Evolutionary conservation across 768 basidiomycete species (phyloP), one percentile per base, ranked within the genome.

Genomic region (Calocybe indica): DNA sequence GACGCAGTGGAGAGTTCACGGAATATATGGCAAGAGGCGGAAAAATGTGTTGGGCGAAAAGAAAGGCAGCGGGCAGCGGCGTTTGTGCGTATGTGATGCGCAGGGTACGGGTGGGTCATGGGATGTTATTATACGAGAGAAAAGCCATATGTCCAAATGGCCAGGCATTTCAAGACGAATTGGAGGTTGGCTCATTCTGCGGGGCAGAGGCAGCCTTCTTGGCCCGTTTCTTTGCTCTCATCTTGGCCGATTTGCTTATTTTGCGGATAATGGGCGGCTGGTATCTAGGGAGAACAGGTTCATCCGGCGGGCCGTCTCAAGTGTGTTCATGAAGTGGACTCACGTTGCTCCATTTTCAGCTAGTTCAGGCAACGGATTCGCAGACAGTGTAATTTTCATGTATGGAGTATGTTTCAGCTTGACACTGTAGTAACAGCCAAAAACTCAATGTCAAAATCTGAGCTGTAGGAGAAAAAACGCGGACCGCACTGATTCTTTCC

Each of bases 341-440:
- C 55, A 83, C 83, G 79, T 83, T 43, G 80, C 77, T 15, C 70
- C 71, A 7, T 62, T 56, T 14, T 64, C 58, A 6, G 59, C 58
- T 28, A 74, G 57, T 12, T 68, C 63, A 6, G 71, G 67, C 0
- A 80, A 60, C 46, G 76, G 68, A 44, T 55, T 55, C 22, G 67
- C 65, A 10, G 78, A 80, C 0, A 91, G 64, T 0, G 83, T 88
- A 48, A 90, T 67, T 51, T 74, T 80, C 81, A 91, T 85, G 48
- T 76, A 86, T 1, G 86, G 80, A 2, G 75, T 78, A 52, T 76
- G 76, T 6, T 72, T 74, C 54, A 72, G 72, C 51, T 76, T 75
- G 13, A 75, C 59, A 54, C 85, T 88, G 49, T 7, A 12, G 10
- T 28, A 22, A 5, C 10, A n/a, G 9, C 30, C 14, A 45, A 39